Percentiles rank a stretch among this genome's conserved stretches.
phyloP scores from a whole-genome alignment of 257 asterid genomes.

The Coffea canephora region DNA sequence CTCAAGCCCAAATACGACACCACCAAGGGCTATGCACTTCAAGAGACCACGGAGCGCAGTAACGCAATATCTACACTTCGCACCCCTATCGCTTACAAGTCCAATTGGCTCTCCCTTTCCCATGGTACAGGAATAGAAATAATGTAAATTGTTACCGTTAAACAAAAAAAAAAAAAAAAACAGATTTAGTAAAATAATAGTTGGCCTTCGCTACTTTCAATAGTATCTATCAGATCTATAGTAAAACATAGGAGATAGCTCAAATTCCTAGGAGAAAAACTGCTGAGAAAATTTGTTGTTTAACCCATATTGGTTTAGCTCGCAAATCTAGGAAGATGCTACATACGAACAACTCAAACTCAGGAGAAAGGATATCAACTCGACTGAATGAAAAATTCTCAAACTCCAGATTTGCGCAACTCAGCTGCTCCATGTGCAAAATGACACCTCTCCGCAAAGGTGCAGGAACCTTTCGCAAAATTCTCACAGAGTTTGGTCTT shows the following conservation, averaged over 20 bases:
- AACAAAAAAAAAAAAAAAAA: too few relatives aligned
- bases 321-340: neutral
- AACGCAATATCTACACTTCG: too few relatives aligned
- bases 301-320: neutral
- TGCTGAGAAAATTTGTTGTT: neutral
- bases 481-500: constrained; percentile 87
- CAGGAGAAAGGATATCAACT: neutral
- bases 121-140: too few relatives aligned
- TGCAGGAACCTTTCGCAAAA: constrained; percentile 76
- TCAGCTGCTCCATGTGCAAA: constrained; percentile 92
- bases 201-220: neutral
- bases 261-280: too few relatives aligned
- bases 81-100: too few relatives aligned
- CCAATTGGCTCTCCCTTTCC: too few relatives aligned
- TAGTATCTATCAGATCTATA: neutral
- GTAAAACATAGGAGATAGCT: neutral
- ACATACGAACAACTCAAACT: neutral
- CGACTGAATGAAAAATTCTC: constrained; percentile 10
- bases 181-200: too few relatives aligned
- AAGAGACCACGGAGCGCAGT: too few relatives aligned
- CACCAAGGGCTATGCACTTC: too few relatives aligned
- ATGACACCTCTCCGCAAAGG: constrained; percentile 90
- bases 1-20: too few relatives aligned
- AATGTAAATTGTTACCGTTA: too few relatives aligned
- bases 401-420: constrained; percentile 52